A percentile compares a stretch with the other conserved stretches of the same genome.
Evolutionary conservation across 805 yeast species (phyloP).

Genomic region (Candida sakaeoensis): DNA sequence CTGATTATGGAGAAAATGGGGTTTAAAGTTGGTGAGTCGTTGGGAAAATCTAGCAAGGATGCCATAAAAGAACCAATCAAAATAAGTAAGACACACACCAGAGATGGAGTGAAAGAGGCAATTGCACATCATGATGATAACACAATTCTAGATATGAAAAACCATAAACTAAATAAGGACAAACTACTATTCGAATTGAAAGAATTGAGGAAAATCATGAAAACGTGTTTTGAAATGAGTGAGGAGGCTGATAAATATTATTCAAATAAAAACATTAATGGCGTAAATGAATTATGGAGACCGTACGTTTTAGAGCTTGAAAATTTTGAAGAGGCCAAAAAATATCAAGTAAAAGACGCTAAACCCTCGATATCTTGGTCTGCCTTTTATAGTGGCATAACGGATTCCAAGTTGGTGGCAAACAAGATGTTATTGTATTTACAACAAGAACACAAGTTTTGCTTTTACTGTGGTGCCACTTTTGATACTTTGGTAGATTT

Average conservation of each 20-base stretch:
- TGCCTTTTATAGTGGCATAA: background rate
- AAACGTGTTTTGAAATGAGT: slow-evolving; percentile 38
- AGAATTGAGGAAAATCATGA: slow-evolving; percentile 28
- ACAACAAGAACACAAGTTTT: slow-evolving; percentile 38
- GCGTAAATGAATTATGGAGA: slow-evolving; percentile 42
- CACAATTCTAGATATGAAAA: slow-evolving; percentile 4
- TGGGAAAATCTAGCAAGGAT: slow-evolving; percentile 29
- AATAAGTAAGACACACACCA: background rate
- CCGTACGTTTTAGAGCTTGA: slow-evolving; percentile 15
- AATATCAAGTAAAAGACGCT: slow-evolving; percentile 8
- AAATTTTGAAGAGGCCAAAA: background rate
- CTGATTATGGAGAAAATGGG: slow-evolving; percentile 61
- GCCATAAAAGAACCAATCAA: slow-evolving; percentile 31
- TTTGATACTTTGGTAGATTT: slow-evolving; percentile 38
- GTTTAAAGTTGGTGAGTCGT: slow-evolving; percentile 42
- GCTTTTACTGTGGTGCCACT: slow-evolving; percentile 48
- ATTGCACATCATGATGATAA: no score
- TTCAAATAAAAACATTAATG: slow-evolving; percentile 20
- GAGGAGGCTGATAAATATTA: slow-evolving; percentile 30
- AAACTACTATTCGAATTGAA: background rate
- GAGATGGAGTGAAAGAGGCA: background rate
- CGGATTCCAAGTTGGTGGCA: slow-evolving; percentile 22
- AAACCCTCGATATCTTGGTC: background rate
- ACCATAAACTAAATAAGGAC: background rate
- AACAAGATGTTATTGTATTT: slow-evolving; percentile 33